phyloP scores from a whole-genome alignment of 108 stramenopile genomes.

The Pseudonitzschia multistriata region DNA sequence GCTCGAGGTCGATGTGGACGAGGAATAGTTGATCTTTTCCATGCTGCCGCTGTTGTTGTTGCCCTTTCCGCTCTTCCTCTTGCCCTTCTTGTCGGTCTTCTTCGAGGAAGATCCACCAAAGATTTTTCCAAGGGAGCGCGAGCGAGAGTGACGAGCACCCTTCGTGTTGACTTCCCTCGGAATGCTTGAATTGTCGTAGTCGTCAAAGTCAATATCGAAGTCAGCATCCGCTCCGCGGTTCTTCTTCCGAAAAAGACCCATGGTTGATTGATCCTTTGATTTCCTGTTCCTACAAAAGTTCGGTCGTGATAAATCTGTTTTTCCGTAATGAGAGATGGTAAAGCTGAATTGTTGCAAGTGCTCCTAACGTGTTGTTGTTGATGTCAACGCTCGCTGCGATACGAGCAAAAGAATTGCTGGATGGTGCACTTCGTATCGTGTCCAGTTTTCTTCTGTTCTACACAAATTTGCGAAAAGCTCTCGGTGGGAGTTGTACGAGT shows the following conservation, averaged over 20 bases:
- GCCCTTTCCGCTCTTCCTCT: not conserved
- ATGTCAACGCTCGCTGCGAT: too few relatives aligned
- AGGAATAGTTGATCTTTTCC: not conserved
- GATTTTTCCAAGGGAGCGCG: not conserved
- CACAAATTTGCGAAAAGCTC: too few relatives aligned
- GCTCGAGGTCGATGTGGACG: not conserved
- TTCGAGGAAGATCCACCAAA: not conserved
- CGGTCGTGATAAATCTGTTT: too few relatives aligned
- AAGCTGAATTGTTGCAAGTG: too few relatives aligned
- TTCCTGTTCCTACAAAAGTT: not conserved
- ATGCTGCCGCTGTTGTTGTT: not conserved
- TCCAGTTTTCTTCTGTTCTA: too few relatives aligned
- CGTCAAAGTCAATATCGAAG: not conserved
- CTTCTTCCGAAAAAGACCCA: conserved; percentile 1
- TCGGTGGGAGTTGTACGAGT: too few relatives aligned
- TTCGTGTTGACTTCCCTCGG: not conserved
- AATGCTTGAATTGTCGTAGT: not conserved
- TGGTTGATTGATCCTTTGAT: not conserved
- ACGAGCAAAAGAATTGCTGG: too few relatives aligned
- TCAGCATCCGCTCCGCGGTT: not conserved
- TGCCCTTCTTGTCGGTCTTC: not conserved
- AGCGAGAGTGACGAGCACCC: not conserved
- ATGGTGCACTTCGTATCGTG: too few relatives aligned
- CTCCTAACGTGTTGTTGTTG: too few relatives aligned
- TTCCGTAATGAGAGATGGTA: too few relatives aligned